Evolutionary conservation across 2,329 filamentous ascomycete species (phyloP), one percentile per base, ranked within the genome.

Genomic region (Ophiostoma triangulosporum): DNA sequence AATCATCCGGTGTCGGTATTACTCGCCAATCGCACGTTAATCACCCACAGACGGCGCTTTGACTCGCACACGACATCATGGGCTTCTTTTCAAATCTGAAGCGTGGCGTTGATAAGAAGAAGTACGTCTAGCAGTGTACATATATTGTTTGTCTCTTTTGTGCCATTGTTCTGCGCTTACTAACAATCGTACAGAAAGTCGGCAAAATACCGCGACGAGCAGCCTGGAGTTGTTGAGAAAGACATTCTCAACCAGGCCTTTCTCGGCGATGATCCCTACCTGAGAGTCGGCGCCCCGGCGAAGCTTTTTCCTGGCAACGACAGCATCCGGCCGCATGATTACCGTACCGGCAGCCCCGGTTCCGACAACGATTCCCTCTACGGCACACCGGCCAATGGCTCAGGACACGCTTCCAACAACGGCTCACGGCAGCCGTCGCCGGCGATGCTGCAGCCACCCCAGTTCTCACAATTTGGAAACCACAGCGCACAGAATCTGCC

Each of bases 1-100:
- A 17, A 15, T 24, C 38, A 43, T 43, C 38, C 38, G 38, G 20
- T 15, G 20, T 43, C 38, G 24, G n/a, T 43, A 17, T 24, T 43
- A 3, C 14, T 12, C 38, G 4, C 20, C 20, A 24, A 24, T 15
- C 11, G 20, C 20, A 24, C 4, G 8, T 4, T 17, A 31, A 22
- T 3, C 31, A 36, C 14, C 27, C 4, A 38, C 14, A 11, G 24
- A 9, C 6, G 12, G 7, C 31, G 32, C 48, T 27, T 48, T 29
- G 22, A 24, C 46, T 15, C 11, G n/a, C 54, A 12, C 31, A n/a
- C 29, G 46, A n/a, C 48, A 14, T 11, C 43, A 46, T 80, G 77
- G 77, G 80, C 22, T 78, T 77, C 2, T 77, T 80, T 58, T 78
- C 80, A 58, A 76, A 76, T 50, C 66, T 80, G 62, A 78, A 73